Conservation (phyloP, 176 grass and related monocot genomes). For the Oryza punctata region DNA sequence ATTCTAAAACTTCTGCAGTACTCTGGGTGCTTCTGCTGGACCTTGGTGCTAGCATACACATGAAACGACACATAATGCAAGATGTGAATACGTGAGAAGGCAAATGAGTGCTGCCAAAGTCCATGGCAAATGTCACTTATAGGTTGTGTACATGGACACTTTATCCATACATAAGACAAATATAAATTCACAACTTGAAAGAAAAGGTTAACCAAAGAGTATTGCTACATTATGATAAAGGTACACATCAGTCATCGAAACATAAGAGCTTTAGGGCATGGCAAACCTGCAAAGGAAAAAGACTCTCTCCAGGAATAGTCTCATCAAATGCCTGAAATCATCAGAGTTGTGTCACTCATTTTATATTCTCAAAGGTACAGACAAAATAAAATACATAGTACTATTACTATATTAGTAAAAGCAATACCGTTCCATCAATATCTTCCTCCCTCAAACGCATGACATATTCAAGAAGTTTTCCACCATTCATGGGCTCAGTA, state of each 20-base stretch:
- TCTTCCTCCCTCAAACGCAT: slow-evolving; percentile 63
- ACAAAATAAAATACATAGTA: slow-evolving; percentile 31
- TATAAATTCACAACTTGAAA: neutral
- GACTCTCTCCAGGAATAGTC: slow-evolving; percentile 58
- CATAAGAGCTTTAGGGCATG: slow-evolving; percentile 25
- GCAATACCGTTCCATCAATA: slow-evolving; percentile 69
- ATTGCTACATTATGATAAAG: slow-evolving; percentile 10
- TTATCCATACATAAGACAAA: slow-evolving; percentile 15
- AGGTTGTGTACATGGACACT: neutral
- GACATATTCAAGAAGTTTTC: slow-evolving; percentile 69
- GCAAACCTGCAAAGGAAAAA: slow-evolving; percentile 86
- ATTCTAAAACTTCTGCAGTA: neutral
- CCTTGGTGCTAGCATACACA: neutral
- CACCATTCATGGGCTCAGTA: slow-evolving; percentile 58
- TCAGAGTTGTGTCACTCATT: slow-evolving; percentile 16
- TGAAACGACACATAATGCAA: slow-evolving; percentile 6
- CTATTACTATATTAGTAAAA: neutral
- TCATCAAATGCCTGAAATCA: slow-evolving; percentile 68
- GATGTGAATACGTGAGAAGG: neutral
- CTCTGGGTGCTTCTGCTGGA: neutral
- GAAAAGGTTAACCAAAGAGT: slow-evolving; percentile 1
- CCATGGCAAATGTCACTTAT: slow-evolving; percentile 9
- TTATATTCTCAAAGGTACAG: neutral
- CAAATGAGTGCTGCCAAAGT: neutral
- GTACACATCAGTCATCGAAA: slow-evolving; percentile 13